Evolutionary conservation across 2,329 filamentous ascomycete species (phyloP), one percentile per base, ranked within the genome.

Genomic region (Sordariomycetes sp.): DNA sequence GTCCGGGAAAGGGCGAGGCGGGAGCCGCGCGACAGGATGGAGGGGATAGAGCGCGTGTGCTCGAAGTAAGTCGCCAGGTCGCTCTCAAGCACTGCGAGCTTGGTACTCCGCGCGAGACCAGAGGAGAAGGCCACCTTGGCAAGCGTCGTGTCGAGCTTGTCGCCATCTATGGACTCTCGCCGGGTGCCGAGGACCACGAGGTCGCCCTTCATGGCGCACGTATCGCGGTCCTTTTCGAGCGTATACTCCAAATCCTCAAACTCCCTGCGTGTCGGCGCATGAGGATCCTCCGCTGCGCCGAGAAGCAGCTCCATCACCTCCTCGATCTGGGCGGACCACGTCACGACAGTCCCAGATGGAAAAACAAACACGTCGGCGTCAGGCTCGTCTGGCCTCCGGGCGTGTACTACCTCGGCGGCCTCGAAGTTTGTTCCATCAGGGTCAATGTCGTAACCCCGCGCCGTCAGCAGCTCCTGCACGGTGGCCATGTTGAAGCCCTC

Each of bases 81-180:
- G 55, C 83, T 87, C 70, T 99, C 94, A 24, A 99, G 80, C 2
- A 96, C 90, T 42, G 90, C 92, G 13, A 99, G 80, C 69, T 97
- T 97, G 6, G 94, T 96, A 65, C 87, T 94, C 57, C 94, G 81
- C 5, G 94, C 92, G 10, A 99, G 80, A 1, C 92, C 92, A 0
- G 90, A 96, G 0, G 92, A 96, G 70, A 97, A 97, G 51, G 94
- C 94, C 61, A 97, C 92, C 68, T 97, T 96, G 63, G 91, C 90
- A 15, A 96, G 78, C 1, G 92, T 88, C 1, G 76, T 81, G 64
- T 80, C 79, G 12, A 79, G 68, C 17, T 56, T 54, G 36, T 48
- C 28, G 13, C 48, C 24, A 17, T 7, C 20, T 2, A 25, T 56
- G 17, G 25, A 25, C 32, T 52, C 77, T 42, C 73, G 69, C 61